phyloP scores from a whole-genome alignment of 768 basidiomycete genomes.

The Cyathus striatus region DNA sequence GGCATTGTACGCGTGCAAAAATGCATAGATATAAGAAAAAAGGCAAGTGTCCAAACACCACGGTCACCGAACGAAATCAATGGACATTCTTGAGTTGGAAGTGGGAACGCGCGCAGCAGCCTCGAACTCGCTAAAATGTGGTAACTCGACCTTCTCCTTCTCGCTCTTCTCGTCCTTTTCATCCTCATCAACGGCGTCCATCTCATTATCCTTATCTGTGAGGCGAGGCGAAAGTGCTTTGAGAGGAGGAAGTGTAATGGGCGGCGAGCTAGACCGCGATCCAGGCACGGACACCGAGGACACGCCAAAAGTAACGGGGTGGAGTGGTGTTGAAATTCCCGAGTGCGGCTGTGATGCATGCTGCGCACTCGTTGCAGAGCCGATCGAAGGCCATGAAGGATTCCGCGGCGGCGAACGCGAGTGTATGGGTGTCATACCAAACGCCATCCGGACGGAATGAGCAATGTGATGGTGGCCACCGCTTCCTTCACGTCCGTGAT shows the following conservation, averaged over 20 bases:
- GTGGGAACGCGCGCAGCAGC: conserved; percentile 34
- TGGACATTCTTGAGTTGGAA: conserved; percentile 14
- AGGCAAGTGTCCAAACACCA: neutral
- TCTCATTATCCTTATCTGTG: conserved; percentile 9
- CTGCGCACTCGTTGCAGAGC: conserved; percentile 13
- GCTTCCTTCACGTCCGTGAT: conserved; percentile 17
- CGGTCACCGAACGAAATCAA: conserved; percentile 8
- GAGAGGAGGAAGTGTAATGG: conserved; percentile 68
- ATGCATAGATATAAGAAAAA: neutral
- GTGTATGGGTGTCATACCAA: conserved; percentile 85
- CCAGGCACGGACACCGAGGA: conserved; percentile 38
- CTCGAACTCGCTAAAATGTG: conserved; percentile 61
- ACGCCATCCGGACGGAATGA: conserved; percentile 81
- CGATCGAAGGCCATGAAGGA: conserved; percentile 29
- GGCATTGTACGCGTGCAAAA: neutral
- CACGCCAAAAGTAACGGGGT: conserved; percentile 5
- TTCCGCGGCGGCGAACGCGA: conserved; percentile 29
- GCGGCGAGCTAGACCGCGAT: conserved; percentile 64
- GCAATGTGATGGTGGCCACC: conserved; percentile 62
- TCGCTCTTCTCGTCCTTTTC: conserved; percentile 10
- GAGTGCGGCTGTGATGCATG: conserved; percentile 16
- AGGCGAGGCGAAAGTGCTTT: conserved; percentile 29
- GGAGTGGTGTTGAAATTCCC: conserved; percentile 11
- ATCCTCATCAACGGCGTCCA: conserved; percentile 7
- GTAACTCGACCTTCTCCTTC: conserved; percentile 43